Conservation (phyloP, 2,329 filamentous ascomycete genomes). For the Fusarium abutilonis region DNA sequence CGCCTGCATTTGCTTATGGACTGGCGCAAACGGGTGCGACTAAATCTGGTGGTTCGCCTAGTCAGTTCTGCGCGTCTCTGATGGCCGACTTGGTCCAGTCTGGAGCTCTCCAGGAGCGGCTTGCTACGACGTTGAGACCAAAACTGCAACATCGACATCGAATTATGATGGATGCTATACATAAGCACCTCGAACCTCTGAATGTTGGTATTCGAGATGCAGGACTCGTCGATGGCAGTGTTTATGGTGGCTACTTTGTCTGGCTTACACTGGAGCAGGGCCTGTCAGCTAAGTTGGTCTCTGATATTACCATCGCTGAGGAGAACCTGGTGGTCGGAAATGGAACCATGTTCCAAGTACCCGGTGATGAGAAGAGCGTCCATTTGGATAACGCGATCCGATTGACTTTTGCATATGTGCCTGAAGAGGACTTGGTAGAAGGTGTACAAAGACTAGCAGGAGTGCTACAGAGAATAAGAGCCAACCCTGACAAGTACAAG, state of each 20-base stretch:
- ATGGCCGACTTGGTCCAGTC: conserved; percentile 59
- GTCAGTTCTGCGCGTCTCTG: conserved; percentile 63
- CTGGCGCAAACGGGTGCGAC: conserved; percentile 64
- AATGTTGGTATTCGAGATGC: conserved; percentile 61
- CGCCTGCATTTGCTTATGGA: conserved; percentile 62
- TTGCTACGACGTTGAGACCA: conserved; percentile 56
- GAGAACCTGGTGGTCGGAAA: conserved; percentile 74
- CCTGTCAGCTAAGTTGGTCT: conserved; percentile 64
- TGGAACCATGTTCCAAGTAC: conserved; percentile 76
- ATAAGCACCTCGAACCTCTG: conserved; percentile 67
- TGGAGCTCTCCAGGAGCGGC: conserved; percentile 57
- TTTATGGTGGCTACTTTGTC: conserved; percentile 86
- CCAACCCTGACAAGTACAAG: conserved; percentile 45
- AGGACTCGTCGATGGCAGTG: conserved; percentile 53
- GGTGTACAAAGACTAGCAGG: conserved; percentile 71
- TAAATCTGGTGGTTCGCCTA: conserved; percentile 66
- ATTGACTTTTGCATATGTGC: conserved; percentile 78
- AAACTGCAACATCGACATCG: conserved; percentile 58
- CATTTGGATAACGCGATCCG: conserved; percentile 70
- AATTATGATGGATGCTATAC: conserved; percentile 67
- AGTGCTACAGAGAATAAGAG: conserved; percentile 53
- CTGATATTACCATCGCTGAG: conserved; percentile 65
- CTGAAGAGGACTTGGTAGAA: conserved; percentile 71
- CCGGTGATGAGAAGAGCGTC: conserved; percentile 62
- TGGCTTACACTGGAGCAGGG: conserved; percentile 74